Evolutionary conservation across 331 rosid genomes (phyloP).

Genomic region (Quercus lobata): DNA sequence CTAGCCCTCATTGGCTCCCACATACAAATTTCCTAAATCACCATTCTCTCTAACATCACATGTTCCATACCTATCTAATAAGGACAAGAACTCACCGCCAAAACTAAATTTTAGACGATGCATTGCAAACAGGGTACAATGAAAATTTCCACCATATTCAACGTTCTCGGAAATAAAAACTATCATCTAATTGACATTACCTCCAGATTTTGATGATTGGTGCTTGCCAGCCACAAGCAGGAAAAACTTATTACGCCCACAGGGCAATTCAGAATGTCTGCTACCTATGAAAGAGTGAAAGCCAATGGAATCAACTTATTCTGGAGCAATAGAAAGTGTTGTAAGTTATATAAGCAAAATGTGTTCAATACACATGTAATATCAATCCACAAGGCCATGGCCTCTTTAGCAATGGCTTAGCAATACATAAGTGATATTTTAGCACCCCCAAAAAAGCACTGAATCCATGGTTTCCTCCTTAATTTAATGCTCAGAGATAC

Average conservation of each 20-base stretch:
- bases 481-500: too few relatives aligned
- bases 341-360: background rate
- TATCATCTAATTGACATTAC: conserved; percentile 10
- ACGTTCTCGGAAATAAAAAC: background rate
- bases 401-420: background rate
- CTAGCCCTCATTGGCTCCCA: too few relatives aligned
- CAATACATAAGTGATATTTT: background rate
- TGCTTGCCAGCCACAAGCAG: conserved; percentile 27
- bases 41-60: background rate
- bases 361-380: background rate
- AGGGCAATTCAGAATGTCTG: conserved; percentile 31
- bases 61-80: background rate
- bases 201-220: conserved; percentile 29
- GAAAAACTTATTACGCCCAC: conserved; percentile 45
- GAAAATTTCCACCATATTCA: background rate
- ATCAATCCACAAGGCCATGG: background rate
- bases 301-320: conserved; percentile 11
- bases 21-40: too few relatives aligned
- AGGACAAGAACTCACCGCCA: background rate
- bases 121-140: background rate
- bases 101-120: background rate
- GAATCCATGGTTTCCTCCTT: too few relatives aligned
- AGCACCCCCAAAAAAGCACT: background rate
- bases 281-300: conserved; percentile 27
- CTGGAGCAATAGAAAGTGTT: background rate